Percentiles rank a stretch among this genome's conserved stretches.
These are phyloP conservation scores for Coprinopsis sp. DNA, from an alignment of 768 basidiomycete genomes.

Conservation along the genomic window DNA sequence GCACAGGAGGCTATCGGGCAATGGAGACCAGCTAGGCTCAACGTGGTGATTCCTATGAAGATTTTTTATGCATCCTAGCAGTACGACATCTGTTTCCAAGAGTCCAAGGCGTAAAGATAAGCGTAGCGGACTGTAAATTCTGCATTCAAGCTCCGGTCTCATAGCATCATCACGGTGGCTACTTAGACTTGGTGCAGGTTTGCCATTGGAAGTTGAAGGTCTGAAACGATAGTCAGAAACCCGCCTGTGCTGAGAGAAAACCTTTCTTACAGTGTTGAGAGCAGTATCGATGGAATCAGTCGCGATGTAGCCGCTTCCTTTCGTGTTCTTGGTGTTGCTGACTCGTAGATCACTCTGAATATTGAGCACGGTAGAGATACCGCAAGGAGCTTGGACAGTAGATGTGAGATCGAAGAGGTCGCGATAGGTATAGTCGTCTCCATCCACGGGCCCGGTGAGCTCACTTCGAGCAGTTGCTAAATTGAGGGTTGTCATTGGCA, in stretches of 20 bases:
- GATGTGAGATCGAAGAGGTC: conserved; percentile 6
- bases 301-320: conserved; percentile 20
- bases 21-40: too few relatives aligned
- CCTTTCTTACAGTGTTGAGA: conserved; percentile 3
- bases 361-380: conserved; percentile 19
- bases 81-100: too few relatives aligned
- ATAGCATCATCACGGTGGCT: too few relatives aligned
- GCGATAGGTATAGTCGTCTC: conserved; percentile 2
- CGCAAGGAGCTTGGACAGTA: conserved; percentile 7
- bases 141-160: too few relatives aligned
- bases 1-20: too few relatives aligned
- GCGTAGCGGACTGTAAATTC: too few relatives aligned
- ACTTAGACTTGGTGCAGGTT: conserved; percentile 12
- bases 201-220: conserved; percentile 23
- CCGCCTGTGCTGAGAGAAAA: too few relatives aligned
- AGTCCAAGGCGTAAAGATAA: too few relatives aligned
- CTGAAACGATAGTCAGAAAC: not conserved
- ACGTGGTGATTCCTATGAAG: too few relatives aligned
- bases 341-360: conserved; percentile 20
- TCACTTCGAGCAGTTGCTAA: conserved; percentile 6
- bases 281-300: conserved; percentile 18
- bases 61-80: too few relatives aligned
- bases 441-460: conserved; percentile 2
- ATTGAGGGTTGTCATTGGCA: not conserved
- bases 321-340: conserved; percentile 19